Percentiles rank a stretch among this genome's conserved stretches.
phyloP scores from a whole-genome alignment of 306 rosid genomes.

The Luffa acutangula region DNA sequence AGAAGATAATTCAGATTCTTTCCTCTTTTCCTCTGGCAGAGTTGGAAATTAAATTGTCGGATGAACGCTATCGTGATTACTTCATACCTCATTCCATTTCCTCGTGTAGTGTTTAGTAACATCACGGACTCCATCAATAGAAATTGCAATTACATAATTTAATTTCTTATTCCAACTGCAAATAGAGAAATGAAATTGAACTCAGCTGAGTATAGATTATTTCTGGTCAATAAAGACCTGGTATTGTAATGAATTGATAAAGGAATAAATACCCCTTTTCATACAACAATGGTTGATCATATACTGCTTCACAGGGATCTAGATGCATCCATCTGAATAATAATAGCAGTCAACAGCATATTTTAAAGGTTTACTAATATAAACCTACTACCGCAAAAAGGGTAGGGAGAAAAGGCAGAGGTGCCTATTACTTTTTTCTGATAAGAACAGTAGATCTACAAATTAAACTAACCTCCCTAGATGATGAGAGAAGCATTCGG shows the following conservation, averaged over 20 bases:
- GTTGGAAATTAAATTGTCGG: not conserved
- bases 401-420: slow-evolving; percentile 7
- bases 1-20: not conserved
- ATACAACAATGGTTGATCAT: slow-evolving; percentile 79
- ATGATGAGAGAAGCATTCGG: slow-evolving; percentile 75
- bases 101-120: slow-evolving; percentile 89
- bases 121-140: slow-evolving; percentile 72
- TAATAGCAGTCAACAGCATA: slow-evolving; percentile 20
- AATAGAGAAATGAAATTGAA: slow-evolving; percentile 1
- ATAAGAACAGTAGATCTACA: not conserved
- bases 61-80: not conserved
- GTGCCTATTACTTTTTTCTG: not conserved
- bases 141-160: slow-evolving; percentile 58
- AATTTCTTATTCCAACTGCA: slow-evolving; percentile 82
- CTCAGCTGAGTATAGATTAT: not conserved
- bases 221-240: slow-evolving; percentile 8
- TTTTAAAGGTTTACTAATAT: not conserved
- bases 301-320: slow-evolving; percentile 84
- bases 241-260: slow-evolving; percentile 3
- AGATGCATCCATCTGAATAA: slow-evolving; percentile 94
- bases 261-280: slow-evolving; percentile 63
- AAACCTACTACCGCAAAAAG: not conserved
- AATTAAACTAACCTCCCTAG: slow-evolving; percentile 53
- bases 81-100: slow-evolving; percentile 80
- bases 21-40: no score